These are phyloP conservation scores for Colletotrichum sp. DNA, from an alignment of 2,329 filamentous ascomycete species.

Conservation along the genomic window DNA sequence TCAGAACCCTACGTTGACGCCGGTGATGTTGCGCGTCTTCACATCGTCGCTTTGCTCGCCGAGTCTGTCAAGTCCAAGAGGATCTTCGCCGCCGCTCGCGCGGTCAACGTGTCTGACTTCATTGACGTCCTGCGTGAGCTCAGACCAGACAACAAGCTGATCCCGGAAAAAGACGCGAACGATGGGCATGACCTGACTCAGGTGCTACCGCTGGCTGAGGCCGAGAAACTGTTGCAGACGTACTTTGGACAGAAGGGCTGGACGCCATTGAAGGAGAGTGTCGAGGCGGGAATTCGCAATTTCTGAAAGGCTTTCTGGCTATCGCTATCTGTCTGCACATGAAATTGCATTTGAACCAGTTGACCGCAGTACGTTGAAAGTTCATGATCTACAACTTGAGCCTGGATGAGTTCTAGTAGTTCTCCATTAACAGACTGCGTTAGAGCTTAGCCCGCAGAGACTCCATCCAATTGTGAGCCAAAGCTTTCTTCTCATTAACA, in stretches of 20 bases:
- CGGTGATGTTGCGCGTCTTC: slow-evolving; percentile 54
- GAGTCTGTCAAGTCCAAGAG: slow-evolving; percentile 50
- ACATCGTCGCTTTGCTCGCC: slow-evolving; percentile 55
- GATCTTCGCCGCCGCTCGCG: slow-evolving; percentile 55
- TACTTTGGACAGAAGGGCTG: slow-evolving; percentile 16
- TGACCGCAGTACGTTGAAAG: not conserved
- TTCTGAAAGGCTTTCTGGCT: slow-evolving; percentile 2
- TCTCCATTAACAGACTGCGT: not conserved
- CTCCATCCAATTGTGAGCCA: not conserved
- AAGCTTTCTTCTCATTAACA: not conserved
- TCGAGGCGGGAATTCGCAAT: slow-evolving; percentile 11
- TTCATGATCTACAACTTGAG: not conserved
- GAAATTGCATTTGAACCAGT: not conserved
- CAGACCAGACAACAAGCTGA: slow-evolving; percentile 17
- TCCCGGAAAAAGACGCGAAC: not conserved
- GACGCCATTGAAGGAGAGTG: not conserved
- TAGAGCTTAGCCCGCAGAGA: not conserved
- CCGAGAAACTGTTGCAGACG: slow-evolving; percentile 2
- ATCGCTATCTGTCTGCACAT: not conserved
- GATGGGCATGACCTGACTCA: slow-evolving; percentile 8
- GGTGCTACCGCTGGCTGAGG: not conserved
- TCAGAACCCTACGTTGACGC: slow-evolving; percentile 47
- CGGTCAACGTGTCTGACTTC: not conserved
- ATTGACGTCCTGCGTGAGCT: not conserved
- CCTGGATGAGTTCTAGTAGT: not conserved